These are phyloP conservation scores for Forsythia viridissima DNA, from an alignment of 257 asterid genomes.

Conservation along the genomic window DNA sequence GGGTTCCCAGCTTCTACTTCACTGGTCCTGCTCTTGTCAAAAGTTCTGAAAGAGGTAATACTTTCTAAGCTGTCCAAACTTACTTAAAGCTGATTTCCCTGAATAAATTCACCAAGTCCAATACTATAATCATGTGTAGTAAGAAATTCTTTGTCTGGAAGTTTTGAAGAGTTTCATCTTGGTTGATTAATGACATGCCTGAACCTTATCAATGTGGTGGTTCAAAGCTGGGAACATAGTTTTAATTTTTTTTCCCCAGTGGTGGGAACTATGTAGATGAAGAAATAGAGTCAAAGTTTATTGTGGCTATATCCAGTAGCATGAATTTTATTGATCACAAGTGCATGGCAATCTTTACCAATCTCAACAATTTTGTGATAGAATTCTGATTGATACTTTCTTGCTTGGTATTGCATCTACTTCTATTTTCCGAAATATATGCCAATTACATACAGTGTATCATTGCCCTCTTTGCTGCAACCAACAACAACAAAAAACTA, in stretches of 20 bases:
- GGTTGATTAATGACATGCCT: background rate
- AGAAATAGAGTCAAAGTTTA: background rate
- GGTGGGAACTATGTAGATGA: background rate
- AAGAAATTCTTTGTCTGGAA: conserved; percentile 1
- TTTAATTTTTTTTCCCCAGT: background rate
- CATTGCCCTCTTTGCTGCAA: background rate
- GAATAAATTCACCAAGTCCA: background rate
- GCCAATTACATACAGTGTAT: background rate
- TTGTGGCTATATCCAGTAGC: background rate
- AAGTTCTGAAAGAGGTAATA: conserved; percentile 69
- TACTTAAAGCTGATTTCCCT: background rate
- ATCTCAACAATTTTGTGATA: background rate
- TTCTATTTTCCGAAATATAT: background rate
- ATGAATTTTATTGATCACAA: background rate
- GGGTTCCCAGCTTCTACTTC: conserved; percentile 88
- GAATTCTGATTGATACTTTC: background rate
- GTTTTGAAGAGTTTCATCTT: conserved; percentile 5
- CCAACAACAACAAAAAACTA: background rate
- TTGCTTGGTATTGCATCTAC: background rate
- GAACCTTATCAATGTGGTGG: background rate
- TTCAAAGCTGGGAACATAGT: background rate
- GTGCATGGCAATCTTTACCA: background rate
- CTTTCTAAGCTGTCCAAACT: conserved; percentile 5
- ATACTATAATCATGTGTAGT: background rate
- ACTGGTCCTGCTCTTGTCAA: conserved; percentile 62